A percentile compares a stretch with the other conserved stretches of the same genome.
phyloP scores from a whole-genome alignment of 176 grass and related monocot species.

The Oryza australiensis region DNA sequence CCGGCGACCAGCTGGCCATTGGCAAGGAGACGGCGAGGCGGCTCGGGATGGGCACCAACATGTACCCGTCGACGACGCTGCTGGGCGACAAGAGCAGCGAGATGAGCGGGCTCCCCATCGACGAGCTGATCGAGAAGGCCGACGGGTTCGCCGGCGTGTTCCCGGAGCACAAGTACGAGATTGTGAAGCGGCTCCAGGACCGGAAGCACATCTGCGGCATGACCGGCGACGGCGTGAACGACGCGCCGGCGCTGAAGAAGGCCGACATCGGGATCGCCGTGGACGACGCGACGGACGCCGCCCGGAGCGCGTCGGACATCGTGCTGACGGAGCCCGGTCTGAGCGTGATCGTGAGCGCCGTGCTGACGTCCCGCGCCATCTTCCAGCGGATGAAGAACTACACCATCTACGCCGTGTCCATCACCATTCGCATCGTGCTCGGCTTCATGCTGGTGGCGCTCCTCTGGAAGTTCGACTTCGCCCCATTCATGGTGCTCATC shows the following conservation, averaged over 20 bases:
- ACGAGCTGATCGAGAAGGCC: slow-evolving; percentile 97
- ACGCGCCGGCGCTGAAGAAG: slow-evolving; percentile 96
- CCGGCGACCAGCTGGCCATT: slow-evolving; percentile 95
- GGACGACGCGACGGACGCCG: slow-evolving; percentile 87
- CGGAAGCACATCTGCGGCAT: slow-evolving; percentile 98
- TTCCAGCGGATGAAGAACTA: slow-evolving; percentile 99
- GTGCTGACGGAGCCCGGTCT: slow-evolving; percentile 94
- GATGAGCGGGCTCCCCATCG: slow-evolving; percentile 52
- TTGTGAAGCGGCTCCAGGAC: slow-evolving; percentile 93
- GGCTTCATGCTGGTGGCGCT: slow-evolving; percentile 92
- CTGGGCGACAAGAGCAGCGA: slow-evolving; percentile 71
- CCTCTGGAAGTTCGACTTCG: slow-evolving; percentile 96
- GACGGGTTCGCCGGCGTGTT: slow-evolving; percentile 94
- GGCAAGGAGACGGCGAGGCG: slow-evolving; percentile 83
- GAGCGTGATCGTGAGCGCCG: slow-evolving; percentile 96
- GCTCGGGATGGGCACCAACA: slow-evolving; percentile 95
- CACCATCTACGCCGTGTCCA: slow-evolving; percentile 99
- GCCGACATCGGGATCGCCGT: slow-evolving; percentile 96
- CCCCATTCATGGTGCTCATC: slow-evolving; percentile 98
- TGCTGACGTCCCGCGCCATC: slow-evolving; percentile 87
- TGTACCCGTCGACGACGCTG: slow-evolving; percentile 85
- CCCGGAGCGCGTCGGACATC: slow-evolving; percentile 90
- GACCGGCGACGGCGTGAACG: slow-evolving; percentile 96
- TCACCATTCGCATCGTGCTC: slow-evolving; percentile 94
- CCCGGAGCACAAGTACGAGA: slow-evolving; percentile 99